phyloP scores from a whole-genome alignment of 495 filamentous ascomycete genomes.

The Trichoderma erinaceum region DNA sequence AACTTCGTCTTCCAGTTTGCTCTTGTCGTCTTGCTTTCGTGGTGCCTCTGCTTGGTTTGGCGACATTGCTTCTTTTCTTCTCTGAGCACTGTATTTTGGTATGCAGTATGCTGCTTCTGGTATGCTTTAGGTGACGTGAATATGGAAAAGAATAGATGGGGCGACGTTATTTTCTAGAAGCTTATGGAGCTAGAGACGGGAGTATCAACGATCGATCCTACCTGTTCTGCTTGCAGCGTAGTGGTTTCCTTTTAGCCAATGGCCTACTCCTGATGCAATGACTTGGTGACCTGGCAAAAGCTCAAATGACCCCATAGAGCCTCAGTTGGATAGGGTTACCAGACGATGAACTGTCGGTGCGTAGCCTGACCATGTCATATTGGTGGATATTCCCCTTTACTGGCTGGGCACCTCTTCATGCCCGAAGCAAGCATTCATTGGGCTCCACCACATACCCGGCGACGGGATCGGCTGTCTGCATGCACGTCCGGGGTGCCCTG shows the following conservation, averaged over 20 bases:
- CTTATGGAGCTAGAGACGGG: neutral
- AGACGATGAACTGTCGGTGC: constrained; percentile 4
- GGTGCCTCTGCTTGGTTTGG: neutral
- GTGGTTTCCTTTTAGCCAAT: neutral
- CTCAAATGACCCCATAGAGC: neutral
- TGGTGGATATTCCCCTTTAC: constrained; percentile 7
- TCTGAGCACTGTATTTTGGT: neutral
- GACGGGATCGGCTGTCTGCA: constrained; percentile 5
- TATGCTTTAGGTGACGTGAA: neutral
- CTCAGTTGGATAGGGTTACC: neutral
- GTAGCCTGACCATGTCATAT: constrained; percentile 10
- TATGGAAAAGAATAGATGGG: neutral
- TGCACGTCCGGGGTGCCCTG: constrained; percentile 2
- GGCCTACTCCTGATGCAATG: neutral
- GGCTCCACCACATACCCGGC: constrained; percentile 11
- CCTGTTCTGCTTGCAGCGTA: neutral
- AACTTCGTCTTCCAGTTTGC: constrained; percentile 9
- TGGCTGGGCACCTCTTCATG: constrained; percentile 7
- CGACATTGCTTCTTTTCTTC: neutral
- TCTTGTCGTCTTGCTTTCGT: constrained; percentile 1
- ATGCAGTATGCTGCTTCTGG: neutral
- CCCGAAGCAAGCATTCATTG: constrained; percentile 5
- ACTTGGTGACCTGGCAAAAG: neutral
- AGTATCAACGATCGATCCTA: neutral
- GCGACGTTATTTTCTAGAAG: neutral